phyloP scores from a whole-genome alignment of 805 yeast species.

The Metschnikowia hibisci region DNA sequence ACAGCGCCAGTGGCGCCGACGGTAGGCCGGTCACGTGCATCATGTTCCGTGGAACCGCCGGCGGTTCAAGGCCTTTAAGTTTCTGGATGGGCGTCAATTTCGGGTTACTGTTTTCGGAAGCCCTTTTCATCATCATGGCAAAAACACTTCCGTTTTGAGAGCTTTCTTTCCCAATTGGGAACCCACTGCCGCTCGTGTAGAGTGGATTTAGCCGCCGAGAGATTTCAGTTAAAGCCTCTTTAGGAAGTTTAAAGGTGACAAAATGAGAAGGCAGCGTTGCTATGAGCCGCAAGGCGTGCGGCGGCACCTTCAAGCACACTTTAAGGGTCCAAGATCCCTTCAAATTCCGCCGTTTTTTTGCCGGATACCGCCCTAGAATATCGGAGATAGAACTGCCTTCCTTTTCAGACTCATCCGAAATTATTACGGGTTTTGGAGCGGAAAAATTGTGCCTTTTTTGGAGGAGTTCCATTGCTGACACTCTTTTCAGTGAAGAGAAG shows the following conservation, averaged over 20 bases:
- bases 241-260: slow-evolving; percentile 15
- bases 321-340: slow-evolving; percentile 17
- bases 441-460: slow-evolving; percentile 1
- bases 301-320: slow-evolving; percentile 18
- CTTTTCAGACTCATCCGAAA: neutral
- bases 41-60: slow-evolving; percentile 22
- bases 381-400: neutral
- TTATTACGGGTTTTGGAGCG: neutral
- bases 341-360: slow-evolving; percentile 8
- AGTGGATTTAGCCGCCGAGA: slow-evolving; percentile 13
- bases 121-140: slow-evolving; percentile 36
- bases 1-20: neutral
- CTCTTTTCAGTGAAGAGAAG: slow-evolving; percentile 9
- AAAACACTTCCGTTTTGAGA: slow-evolving; percentile 26
- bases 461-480: slow-evolving; percentile 13
- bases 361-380: slow-evolving; percentile 4
- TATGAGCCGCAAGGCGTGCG: slow-evolving; percentile 9
- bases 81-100: slow-evolving; percentile 31
- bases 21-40: slow-evolving; percentile 28
- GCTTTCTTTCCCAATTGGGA: neutral
- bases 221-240: slow-evolving; percentile 7
- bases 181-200: slow-evolving; percentile 14
- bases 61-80: slow-evolving; percentile 31
- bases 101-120: slow-evolving; percentile 21
- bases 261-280: neutral